Evolutionary conservation across 306 rosid genomes (phyloP), one percentile per base, ranked within the genome.

Genomic region (Acmispon strigosus): DNA sequence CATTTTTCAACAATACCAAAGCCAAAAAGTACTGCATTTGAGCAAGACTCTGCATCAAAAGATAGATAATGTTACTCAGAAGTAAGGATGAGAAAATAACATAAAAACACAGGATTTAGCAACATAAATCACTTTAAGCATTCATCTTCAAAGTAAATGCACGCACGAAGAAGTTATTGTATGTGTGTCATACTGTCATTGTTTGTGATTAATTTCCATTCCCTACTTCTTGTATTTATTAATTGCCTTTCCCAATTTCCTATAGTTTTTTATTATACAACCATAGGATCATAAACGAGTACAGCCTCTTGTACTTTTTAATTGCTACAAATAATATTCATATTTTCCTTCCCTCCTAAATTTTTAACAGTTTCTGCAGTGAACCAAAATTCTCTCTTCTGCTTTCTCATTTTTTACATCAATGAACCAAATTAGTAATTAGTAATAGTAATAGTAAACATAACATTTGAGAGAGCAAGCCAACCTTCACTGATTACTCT

Each of bases 1-100:
- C 87, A 87, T 59, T 86, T 86, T 72, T 90, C 92, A 34, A 80
- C 90, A 66, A 85, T 85, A 55, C 85, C 85, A 69, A 78, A 88
- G 72, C 94, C 76, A 63, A 93, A 83, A 47, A 70, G 82, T 68
- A 90, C 61, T 12, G 92, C 83, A 44, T 77, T 68, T 20, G 80
- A 79, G 43, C 50, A 68, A 58, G 76, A 59, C 62, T 76, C 98
- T 90, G 89, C 65, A 76, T 63, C 60, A 74, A 76, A 64, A 79
- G 54, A 74, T 57, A 44, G 69, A 27, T 76, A 56, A 70, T 59
- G 15, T 22, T 55, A 45, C 47, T 70, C 61, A 62, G 20, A 76
- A 70, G 58, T 19, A 64, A 64, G 49, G 20, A 44, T 17, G 49
- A 43, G 41, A 19, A 44, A 18, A 5, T 34, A 32, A 41, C 34